Base-by-base conservation (phyloP, 257 asterid genomes). In the Solanum piurae region DNA sequence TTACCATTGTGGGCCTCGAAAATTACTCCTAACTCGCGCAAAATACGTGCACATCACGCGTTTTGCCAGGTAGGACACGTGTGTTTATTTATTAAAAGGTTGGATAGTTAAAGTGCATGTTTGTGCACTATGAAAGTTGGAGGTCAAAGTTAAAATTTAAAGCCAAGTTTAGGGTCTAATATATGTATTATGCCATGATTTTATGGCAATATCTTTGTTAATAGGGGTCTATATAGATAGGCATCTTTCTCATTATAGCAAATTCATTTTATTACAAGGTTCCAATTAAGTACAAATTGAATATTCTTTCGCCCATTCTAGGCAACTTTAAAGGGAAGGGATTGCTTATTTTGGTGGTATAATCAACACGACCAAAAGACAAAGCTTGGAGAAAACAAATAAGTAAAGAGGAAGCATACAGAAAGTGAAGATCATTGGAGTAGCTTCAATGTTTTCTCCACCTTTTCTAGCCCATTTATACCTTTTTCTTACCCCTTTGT, bases 361-460 rank as follows among this genome's bases (percentile, higher is more conserved):
- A 46, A 80, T 80, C 29, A 80, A 49, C 69, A 80, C 29, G 69
- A 80, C 40, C 40, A 46, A 80, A 80, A 11, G 85, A 46, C 66
- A 46, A 80, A 80, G 85, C 44, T 80, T 80, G 12, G 42, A 80
- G 85, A 80, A 46, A 80, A 46, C 85, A 80, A 80, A 80, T 29
- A 80, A 76, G 85, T 80, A 80, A 80, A 80, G 85, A 29, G 85
- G 69, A 80, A 80, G 85, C 85, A 80, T 80, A 80, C 85, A 80
- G 23, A 80, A 80, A 80, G 85, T 49, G 66, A 52, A 80, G 42
- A 80, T 29, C 85, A 27, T 80, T 80, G 85, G 40, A 80, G 85
- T 80, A 80, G 25, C 85, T 80, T 80, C 69, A 80, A 80, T 80
- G 85, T 80, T 29, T 80, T 80, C 68, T 80, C 42, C 69, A 29